These are phyloP conservation scores for Phalaenopsis equestris DNA, from an alignment of 106 monocot genomes.

Conservation along the genomic window DNA sequence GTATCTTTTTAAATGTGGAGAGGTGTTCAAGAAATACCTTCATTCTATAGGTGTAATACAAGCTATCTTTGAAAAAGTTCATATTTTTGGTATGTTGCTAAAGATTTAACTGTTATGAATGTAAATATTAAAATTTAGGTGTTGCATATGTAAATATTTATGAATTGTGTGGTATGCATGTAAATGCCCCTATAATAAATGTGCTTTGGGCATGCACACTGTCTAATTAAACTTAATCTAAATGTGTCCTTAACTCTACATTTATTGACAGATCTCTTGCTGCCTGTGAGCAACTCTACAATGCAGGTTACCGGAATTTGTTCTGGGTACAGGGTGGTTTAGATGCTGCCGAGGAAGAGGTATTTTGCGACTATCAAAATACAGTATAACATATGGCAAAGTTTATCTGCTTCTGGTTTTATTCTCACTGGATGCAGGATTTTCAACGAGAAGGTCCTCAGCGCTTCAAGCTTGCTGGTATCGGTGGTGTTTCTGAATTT, in stretches of 20 bases:
- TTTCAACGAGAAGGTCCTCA: slow-evolving; percentile 80
- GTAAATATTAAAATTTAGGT: no score
- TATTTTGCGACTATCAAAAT: slow-evolving; percentile 7
- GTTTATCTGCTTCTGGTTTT: not conserved
- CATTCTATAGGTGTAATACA: no score
- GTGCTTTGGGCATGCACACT: not conserved
- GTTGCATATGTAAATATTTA: no score
- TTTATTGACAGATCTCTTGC: slow-evolving; percentile 73
- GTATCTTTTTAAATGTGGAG: no score
- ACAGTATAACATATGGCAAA: not conserved
- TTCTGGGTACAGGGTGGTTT: slow-evolving; percentile 99
- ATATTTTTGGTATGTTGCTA: no score
- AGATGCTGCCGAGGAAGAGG: slow-evolving; percentile 97
- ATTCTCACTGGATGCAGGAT: slow-evolving; percentile 50
- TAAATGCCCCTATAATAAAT: not conserved
- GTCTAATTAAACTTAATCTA: not conserved
- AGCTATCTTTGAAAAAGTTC: not conserved
- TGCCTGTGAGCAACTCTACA: slow-evolving; percentile 86
- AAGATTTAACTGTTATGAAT: no score
- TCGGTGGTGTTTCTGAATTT: slow-evolving; percentile 94
- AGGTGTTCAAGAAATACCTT: no score
- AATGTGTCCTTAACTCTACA: not conserved
- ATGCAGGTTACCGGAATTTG: slow-evolving; percentile 69
- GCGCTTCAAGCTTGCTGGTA: slow-evolving; percentile 87
- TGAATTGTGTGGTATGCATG: no score